Base-by-base conservation (phyloP, 2,329 filamentous ascomycete genomes). In the Trichoderma citrinoviride region DNA sequence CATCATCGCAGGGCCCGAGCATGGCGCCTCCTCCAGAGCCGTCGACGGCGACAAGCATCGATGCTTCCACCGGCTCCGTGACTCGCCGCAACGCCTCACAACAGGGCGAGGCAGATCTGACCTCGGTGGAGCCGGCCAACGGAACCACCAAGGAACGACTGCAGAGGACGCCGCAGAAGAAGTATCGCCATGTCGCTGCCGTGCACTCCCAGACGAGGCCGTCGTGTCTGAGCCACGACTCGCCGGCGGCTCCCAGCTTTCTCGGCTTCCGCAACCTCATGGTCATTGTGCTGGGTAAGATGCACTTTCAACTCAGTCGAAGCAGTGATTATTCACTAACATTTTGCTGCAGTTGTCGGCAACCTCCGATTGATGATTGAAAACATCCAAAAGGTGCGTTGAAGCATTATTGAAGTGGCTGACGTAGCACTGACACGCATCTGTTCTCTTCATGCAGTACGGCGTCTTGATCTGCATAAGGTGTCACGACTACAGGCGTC, bases 301-400 rank as follows among this genome's bases (percentile, higher is more conserved):
- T 68, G 29, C 25, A 46, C 4, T 47, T 46, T 27, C 27, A 7
- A 3, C 7, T 7, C 33, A 14, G 14, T 37, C n/a, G 19, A 15
- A n/a, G 46, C 15, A 27, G 15, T 25, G 5, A 19, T 5, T 17
- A 7, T 19, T 33, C 67, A 65, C 64, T 72, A 61, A 71, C 70
- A 65, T 65, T 66, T 57, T 49, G 44, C 67, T 7, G 7, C 21
- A 93, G 92, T 98, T 73, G 92, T 94, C 56, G 95, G 93, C 72
- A 99, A 99, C 75, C 79, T 99, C 58, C 89, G 95, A 68, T 83
- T 99, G 72, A 92, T 98, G 80, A 93, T 99, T 73, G 95, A 98
- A 78, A 99, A 99, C 75, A 92, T 94, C 70, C 91, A 94, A 81
- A 97, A 97, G 84, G 91, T 92, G 27, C 27, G 65, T 52, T 15